Evolutionary conservation across 768 basidiomycete species (phyloP).

Genomic region (Tulasnella sp.): DNA sequence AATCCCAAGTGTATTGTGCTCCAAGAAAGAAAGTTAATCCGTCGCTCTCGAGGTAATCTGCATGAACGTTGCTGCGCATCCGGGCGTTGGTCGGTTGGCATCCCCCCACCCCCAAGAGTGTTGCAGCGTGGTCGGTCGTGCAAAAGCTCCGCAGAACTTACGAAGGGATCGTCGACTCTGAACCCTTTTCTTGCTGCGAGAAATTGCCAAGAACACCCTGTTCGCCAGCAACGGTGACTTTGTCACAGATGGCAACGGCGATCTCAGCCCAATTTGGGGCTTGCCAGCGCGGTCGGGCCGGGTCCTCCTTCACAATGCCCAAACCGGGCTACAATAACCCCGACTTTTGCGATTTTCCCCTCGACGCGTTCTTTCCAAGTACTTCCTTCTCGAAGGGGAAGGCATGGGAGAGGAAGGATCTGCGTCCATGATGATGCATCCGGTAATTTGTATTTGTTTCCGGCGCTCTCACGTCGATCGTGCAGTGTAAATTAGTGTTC

Average conservation of each 20-base stretch:
- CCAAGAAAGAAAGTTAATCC: slow-evolving; percentile 5
- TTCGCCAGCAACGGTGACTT: not conserved
- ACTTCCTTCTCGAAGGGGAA: not conserved
- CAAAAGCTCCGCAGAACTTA: not conserved
- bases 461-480: not conserved
- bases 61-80: not conserved
- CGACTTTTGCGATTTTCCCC: not conserved
- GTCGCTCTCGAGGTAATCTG: slow-evolving; percentile 4
- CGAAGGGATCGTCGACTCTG: not conserved
- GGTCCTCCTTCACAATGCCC: slow-evolving; percentile 3
- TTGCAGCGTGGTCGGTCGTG: not conserved
- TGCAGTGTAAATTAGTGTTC: not conserved
- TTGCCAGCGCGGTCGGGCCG: slow-evolving; percentile 2
- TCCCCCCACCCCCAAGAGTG: not conserved
- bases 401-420: not conserved
- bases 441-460: not conserved
- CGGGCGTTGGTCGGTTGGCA: not conserved
- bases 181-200: not conserved
- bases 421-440: not conserved
- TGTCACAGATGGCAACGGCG: not conserved
- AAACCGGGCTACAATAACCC: not conserved
- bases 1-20: not conserved
- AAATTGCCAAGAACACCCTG: slow-evolving; percentile 1
- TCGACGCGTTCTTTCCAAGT: not conserved
- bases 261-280: slow-evolving; percentile 6